A percentile compares a stretch with the other conserved stretches of the same genome.
Conservation (phyloP, 2,329 filamentous ascomycete species). For the Madurella mycetomatis region DNA sequence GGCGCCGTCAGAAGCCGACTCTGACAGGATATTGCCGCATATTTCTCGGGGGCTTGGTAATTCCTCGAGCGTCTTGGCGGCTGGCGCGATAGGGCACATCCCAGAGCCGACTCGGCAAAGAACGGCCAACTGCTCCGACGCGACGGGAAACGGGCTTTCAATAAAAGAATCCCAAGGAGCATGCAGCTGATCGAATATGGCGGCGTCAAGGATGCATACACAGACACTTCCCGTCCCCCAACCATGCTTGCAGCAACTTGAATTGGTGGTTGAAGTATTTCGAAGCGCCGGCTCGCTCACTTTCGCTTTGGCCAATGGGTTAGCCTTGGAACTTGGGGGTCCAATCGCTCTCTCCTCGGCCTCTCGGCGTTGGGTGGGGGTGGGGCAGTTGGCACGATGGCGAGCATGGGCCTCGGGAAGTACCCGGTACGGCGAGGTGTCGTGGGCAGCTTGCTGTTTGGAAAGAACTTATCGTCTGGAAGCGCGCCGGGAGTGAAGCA, state of each 20-base stretch:
- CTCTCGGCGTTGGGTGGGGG: conserved; percentile 19
- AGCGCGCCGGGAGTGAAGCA: background rate
- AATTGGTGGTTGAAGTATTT: too few species aligned
- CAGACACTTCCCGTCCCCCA: background rate
- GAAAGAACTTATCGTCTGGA: too few species aligned
- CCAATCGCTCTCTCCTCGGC: conserved; percentile 10
- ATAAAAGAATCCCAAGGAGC: conserved; percentile 13
- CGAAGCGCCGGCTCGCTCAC: too few species aligned
- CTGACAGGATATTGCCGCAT: conserved; percentile 24
- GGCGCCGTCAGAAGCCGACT: conserved; percentile 12
- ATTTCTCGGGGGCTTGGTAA: conserved; percentile 22
- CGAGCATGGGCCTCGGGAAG: too few species aligned
- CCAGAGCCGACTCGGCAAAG: conserved; percentile 11
- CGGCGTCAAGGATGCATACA: background rate
- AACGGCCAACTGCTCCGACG: conserved; percentile 1
- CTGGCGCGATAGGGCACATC: conserved; percentile 10
- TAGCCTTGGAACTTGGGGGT: background rate
- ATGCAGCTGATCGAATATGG: background rate
- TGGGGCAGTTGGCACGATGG: background rate
- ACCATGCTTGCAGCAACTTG: background rate
- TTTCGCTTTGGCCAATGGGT: too few species aligned
- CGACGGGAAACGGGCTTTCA: background rate
- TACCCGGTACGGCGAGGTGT: too few species aligned
- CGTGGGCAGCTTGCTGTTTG: too few species aligned
- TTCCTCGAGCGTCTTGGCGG: conserved; percentile 24